Conservation (phyloP, 495 filamentous ascomycete species). For the Lasiosphaeria miniovina region DNA sequence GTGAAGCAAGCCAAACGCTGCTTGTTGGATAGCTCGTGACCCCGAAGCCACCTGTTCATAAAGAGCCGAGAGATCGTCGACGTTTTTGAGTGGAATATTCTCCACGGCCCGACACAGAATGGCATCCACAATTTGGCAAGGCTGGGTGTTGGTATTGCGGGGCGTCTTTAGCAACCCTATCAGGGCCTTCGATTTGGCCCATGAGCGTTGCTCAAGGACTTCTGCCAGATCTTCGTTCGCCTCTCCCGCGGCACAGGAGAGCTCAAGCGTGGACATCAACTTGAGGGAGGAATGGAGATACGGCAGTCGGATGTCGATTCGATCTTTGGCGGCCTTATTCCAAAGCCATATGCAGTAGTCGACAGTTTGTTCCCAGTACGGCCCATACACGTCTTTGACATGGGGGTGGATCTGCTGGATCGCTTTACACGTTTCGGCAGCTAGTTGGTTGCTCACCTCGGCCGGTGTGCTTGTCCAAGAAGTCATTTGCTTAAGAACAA, state of each 20-base stretch:
- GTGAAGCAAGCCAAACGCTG: constrained; percentile 79
- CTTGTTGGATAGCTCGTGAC: constrained; percentile 69
- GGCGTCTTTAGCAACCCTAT: constrained; percentile 57
- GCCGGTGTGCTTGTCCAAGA: constrained; percentile 60
- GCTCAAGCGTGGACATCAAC: constrained; percentile 59
- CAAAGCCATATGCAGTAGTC: constrained; percentile 56
- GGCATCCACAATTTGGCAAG: constrained; percentile 60
- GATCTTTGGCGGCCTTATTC: constrained; percentile 39
- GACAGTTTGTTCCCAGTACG: constrained; percentile 73
- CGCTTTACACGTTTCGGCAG: constrained; percentile 59
- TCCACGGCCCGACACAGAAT: constrained; percentile 62
- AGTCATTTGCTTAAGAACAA: constrained; percentile 75
- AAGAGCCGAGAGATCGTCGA: constrained; percentile 57
- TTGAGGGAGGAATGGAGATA: constrained; percentile 67
- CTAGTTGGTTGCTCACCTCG: constrained; percentile 48
- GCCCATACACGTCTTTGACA: constrained; percentile 75
- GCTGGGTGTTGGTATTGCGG: constrained; percentile 30
- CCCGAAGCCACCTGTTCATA: constrained; percentile 74
- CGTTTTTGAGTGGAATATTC: constrained; percentile 50
- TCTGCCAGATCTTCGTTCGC: constrained; percentile 86
- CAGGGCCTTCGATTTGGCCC: constrained; percentile 51
- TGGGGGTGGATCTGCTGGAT: constrained; percentile 64
- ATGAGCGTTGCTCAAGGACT: constrained; percentile 54
- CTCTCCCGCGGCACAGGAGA: constrained; percentile 45
- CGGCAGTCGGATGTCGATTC: constrained; percentile 45